These are phyloP conservation scores for Penicillium sp. DNA, from an alignment of 2,329 filamentous ascomycete genomes.

Conservation along the genomic window DNA sequence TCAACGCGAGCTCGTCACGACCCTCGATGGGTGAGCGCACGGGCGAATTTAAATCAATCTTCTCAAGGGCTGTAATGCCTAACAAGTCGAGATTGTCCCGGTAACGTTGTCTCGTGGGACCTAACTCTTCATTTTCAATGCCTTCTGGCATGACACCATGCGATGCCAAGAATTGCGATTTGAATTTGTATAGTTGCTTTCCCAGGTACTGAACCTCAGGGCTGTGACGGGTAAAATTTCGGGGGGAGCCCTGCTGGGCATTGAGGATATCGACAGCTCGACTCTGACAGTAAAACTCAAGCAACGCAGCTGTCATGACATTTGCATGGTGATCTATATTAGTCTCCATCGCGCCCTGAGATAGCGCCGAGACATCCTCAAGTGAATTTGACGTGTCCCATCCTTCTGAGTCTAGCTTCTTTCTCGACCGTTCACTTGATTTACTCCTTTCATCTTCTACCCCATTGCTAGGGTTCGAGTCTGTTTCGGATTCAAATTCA, in stretches of 20 bases:
- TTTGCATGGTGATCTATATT: slow-evolving; percentile 40
- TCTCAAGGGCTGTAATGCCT: slow-evolving; percentile 39
- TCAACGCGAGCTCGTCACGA: slow-evolving; percentile 22
- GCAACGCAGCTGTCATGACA: slow-evolving; percentile 45
- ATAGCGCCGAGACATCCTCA: slow-evolving; percentile 16
- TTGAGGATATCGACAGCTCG: slow-evolving; percentile 49
- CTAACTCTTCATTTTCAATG: slow-evolving; percentile 40
- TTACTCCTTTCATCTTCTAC: background rate
- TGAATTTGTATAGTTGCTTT: slow-evolving; percentile 42
- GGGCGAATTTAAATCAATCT: slow-evolving; percentile 27
- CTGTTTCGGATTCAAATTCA: slow-evolving; percentile 28
- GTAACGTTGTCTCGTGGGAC: slow-evolving; percentile 40
- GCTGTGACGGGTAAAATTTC: slow-evolving; percentile 41
- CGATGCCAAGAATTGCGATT: slow-evolving; percentile 44
- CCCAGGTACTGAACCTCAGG: slow-evolving; percentile 46
- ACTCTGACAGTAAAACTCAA: slow-evolving; percentile 48
- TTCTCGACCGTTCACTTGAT: background rate
- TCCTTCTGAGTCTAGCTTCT: slow-evolving; percentile 2
- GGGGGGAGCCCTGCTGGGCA: slow-evolving; percentile 34
- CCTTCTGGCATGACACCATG: slow-evolving; percentile 43
- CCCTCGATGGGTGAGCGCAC: slow-evolving; percentile 22
- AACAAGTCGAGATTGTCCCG: slow-evolving; percentile 46
- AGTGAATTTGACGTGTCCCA: slow-evolving; percentile 19
- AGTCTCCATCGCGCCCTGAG: slow-evolving; percentile 29
- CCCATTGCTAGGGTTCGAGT: background rate